phyloP scores from a whole-genome alignment of 805 yeast genomes.

The Lipomyces mesembrius region DNA sequence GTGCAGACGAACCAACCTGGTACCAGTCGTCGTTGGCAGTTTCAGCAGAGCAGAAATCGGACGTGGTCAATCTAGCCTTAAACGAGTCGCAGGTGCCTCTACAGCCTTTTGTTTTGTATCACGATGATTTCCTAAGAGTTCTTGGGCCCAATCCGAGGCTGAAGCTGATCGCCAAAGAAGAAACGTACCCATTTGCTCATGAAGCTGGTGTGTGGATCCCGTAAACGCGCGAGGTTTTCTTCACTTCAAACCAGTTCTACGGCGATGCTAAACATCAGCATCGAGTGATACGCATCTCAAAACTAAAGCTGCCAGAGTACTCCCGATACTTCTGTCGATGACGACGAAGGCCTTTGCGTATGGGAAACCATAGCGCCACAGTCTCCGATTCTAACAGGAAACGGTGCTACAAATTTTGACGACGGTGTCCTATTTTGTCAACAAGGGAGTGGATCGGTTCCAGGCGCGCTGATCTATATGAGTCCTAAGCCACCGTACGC shows the following conservation, averaged over 20 bases:
- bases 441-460: conserved; percentile 38
- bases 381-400: conserved; percentile 34
- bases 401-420: no score
- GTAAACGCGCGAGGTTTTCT: no score
- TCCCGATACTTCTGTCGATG: conserved; percentile 4
- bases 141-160: conserved; percentile 30
- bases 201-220: conserved; percentile 43
- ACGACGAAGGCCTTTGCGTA: conserved; percentile 18
- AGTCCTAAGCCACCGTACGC: conserved; percentile 32
- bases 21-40: no score
- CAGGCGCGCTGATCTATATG: conserved; percentile 37
- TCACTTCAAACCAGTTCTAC: conserved; percentile 39
- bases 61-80: conserved; percentile 2
- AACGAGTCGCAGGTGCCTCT: not conserved
- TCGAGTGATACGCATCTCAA: conserved; percentile 27
- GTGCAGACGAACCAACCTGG: no score
- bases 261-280: conserved; percentile 10
- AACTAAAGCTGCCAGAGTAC: conserved; percentile 29
- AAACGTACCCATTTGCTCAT: conserved; percentile 38
- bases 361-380: conserved; percentile 36
- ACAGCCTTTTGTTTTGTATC: conserved; percentile 32
- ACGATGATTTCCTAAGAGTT: conserved; percentile 28
- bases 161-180: conserved; percentile 32
- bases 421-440: conserved; percentile 38
- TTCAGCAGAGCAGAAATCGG: not conserved